Evolutionary conservation across 2,329 filamentous ascomycete species (phyloP), one percentile per base, ranked within the genome.

Genomic region (Xylaria sp.): DNA sequence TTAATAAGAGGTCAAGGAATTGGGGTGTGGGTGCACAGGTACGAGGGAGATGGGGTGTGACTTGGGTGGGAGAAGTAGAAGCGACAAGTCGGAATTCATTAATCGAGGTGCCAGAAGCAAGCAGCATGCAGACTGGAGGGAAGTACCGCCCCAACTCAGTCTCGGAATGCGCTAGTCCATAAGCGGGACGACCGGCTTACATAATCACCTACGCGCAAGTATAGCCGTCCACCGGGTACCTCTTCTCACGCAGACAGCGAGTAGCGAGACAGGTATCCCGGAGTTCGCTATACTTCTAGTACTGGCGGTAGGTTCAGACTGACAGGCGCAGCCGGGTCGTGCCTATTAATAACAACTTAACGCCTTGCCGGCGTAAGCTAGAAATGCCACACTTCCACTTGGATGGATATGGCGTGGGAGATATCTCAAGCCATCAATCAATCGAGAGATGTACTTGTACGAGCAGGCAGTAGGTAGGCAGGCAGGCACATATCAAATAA

Each of bases 51-150:
- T 9, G 37, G 37, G 55, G 10, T n/a, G 30, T 39, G 52, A n/a
- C 37, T 54, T 30, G 35, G 52, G 19, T n/a, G 35, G 52, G 23
- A 30, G 18, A 49, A 30, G 48, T 11, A n/a, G 37, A 9, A 23
- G 48, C 44, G 48, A 18, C 30, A 23, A 47, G 16, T 57, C 4
- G 11, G n/a, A 37, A 57, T 59, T 52, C 47, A 59, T 55, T 42
- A 55, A 62, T 52, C 47, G 57, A 54, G 51, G 57, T 35, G 37
- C 53, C 23, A 30, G 23, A 55, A 42, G 39, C 13, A 47, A 13
- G 49, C 49, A 46, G 37, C 13, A 4, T 23, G 52, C 37, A 23
- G 53, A 23, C 4, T 47, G 13, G 5, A 30, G 18, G 18, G 23
- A 44, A 44, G 48, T 34, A 34, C 18, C 23, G 49, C 4, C 9